Base-by-base conservation (phyloP, 768 basidiomycete genomes). In the Russula ochroleuca region DNA sequence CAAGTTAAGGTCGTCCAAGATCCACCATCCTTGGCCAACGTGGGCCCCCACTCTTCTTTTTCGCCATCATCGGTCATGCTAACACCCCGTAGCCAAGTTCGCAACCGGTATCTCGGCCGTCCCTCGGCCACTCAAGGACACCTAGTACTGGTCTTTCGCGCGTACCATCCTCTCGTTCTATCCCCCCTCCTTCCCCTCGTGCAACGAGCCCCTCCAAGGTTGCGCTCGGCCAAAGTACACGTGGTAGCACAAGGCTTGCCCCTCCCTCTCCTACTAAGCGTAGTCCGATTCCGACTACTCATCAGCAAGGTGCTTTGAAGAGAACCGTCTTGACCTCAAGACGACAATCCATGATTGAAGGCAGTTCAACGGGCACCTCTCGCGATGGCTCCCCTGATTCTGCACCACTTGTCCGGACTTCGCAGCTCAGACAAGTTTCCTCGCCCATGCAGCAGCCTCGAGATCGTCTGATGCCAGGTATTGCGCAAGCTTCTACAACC, bases 1-100 rank as follows among this genome's bases (percentile, higher is more conserved):
- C 90, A 93, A 73, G 90, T 98, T 66, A 91, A 83, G 72, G 70
- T 81, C 5, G 74, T 86, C 28, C 45, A 59, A 41, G 40, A 61
- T 28, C 21, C 10, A 33, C 37, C 49, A 11, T 38, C 47, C 35
- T 31, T 43, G 40, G 38, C 15, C 35, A 58, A 28, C 47, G 62
- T 65, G 52, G 51, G 63, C 21, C 28, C 52, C 50, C 47, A 21
- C 21, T 43, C 37, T 21, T 28, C 45, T 55, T 35, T 49, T 23
- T 37, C 37, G 33, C 28, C 19, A 7, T 21, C 54, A 41, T 37
- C 17, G n/a, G 47, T 51, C 11, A n/a, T 64, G 9, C 38, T 58
- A 28, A 65, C 28, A 19, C 17, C 33, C 48, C 50, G 19, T 48
- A 66, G 62, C 41, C 40, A 65, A 57, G 43, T 31, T 57, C 56